These are phyloP conservation scores for Kitagawia praeruptora DNA, from an alignment of 129 eudicot genomes.

Conservation along the genomic window DNA sequence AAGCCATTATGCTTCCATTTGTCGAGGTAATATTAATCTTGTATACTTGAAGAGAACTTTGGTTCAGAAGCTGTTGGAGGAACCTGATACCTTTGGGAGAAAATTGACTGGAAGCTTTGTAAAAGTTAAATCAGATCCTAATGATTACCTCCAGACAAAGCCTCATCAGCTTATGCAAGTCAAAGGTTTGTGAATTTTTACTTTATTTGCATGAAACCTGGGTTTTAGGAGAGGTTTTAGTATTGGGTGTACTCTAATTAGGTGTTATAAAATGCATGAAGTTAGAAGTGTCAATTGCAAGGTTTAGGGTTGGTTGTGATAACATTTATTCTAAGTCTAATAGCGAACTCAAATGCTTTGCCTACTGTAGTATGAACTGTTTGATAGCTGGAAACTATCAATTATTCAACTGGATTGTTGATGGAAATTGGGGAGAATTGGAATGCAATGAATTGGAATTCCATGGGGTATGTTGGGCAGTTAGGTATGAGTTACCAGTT, in stretches of 20 bases:
- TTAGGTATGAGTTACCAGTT: neutral
- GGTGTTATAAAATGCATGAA: neutral
- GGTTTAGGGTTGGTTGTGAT: neutral
- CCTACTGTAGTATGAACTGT: neutral
- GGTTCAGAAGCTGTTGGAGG: constrained; percentile 42
- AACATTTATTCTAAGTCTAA: too few species aligned
- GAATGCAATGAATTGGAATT: neutral
- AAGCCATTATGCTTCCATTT: constrained; percentile 47
- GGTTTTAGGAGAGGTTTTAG: neutral
- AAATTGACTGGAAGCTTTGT: constrained; percentile 73
- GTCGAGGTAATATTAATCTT: constrained; percentile 56
- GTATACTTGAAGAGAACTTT: constrained; percentile 65
- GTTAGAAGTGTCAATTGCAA: neutral
- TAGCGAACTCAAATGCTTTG: neutral
- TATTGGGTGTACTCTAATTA: neutral
- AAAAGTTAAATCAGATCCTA: constrained; percentile 51
- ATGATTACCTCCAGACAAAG: constrained; percentile 32
- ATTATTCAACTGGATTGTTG: neutral
- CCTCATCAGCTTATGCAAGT: constrained; percentile 64
- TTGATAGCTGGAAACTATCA: neutral
- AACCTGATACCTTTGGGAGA: constrained; percentile 53
- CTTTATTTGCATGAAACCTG: neutral
- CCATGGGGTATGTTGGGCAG: neutral
- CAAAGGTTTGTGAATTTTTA: constrained; percentile 36
- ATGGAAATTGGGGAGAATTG: neutral